Evolutionary conservation across 441 rosid species (phyloP).

Genomic region (Arabidopsis lyrata): DNA sequence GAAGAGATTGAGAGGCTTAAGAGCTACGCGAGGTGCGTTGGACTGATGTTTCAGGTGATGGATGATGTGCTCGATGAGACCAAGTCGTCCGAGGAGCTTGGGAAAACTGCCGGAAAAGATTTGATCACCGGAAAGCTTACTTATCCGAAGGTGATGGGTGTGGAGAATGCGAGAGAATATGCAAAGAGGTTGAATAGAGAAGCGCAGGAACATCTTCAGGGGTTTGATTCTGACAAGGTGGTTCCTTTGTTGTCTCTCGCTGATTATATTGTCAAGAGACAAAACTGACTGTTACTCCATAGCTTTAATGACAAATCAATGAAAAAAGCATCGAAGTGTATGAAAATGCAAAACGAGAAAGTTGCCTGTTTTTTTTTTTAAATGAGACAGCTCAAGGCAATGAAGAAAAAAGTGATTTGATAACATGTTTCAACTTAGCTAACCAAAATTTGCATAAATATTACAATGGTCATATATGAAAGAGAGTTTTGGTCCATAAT

Average conservation of each 20-base stretch:
- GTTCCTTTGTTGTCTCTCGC: background rate
- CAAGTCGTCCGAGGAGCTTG: background rate
- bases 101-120: background rate
- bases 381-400: background rate
- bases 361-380: background rate
- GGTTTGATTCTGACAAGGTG: conserved; percentile 1
- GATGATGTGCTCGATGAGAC: background rate
- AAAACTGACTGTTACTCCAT: background rate
- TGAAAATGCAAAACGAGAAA: background rate
- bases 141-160: conserved; percentile 3
- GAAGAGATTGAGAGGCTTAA: conserved; percentile 4
- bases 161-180: background rate
- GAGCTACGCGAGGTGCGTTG: background rate
- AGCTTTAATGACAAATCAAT: background rate
- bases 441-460: conserved; percentile 32
- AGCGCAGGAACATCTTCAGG: background rate
- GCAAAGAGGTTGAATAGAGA: background rate
- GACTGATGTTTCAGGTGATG: background rate
- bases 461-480: conserved; percentile 6
- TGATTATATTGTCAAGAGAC: conserved; percentile 4
- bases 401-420: background rate
- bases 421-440: conserved; percentile 21
- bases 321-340: background rate
- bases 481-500: background rate
- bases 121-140: conserved; percentile 10